Conservation (phyloP, 2,329 filamentous ascomycete genomes). For the Alternaria atra region DNA sequence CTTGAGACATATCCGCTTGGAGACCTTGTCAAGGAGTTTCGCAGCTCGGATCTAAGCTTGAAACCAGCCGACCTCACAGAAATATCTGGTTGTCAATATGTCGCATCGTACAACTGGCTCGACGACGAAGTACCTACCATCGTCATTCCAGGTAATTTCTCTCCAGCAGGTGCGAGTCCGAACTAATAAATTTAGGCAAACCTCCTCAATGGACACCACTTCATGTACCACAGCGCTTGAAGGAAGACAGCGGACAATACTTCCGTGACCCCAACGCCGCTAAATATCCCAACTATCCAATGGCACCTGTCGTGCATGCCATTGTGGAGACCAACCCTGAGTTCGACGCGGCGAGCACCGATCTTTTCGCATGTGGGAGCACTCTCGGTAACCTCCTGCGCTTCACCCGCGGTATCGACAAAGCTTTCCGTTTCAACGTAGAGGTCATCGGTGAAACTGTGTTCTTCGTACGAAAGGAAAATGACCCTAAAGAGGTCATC, state of each 20-base stretch:
- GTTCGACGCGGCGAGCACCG: conserved; percentile 52
- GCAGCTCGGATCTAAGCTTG: conserved; percentile 17
- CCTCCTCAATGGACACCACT: conserved; percentile 63
- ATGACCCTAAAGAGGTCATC: conserved; percentile 66
- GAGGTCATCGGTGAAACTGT: conserved; percentile 66
- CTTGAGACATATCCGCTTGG: conserved; percentile 43
- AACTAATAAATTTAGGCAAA: conserved; percentile 51
- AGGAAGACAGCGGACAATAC: conserved; percentile 59
- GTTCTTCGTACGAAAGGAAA: conserved; percentile 71
- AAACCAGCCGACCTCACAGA: conserved; percentile 4
- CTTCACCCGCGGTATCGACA: conserved; percentile 59
- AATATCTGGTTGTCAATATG: conserved; percentile 54
- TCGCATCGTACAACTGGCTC: conserved; percentile 65
- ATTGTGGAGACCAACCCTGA: conserved; percentile 52
- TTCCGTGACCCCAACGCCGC: conserved; percentile 66
- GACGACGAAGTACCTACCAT: conserved; percentile 51
- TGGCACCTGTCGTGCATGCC: conserved; percentile 60
- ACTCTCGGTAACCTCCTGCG: conserved; percentile 69
- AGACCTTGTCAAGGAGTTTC: conserved; percentile 33
- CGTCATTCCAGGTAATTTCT: conserved; percentile 35
- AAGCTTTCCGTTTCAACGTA: conserved; percentile 66
- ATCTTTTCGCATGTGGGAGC: conserved; percentile 68
- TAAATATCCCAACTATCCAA: conserved; percentile 59
- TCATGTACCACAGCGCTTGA: conserved; percentile 43
- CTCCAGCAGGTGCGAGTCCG: not conserved